A percentile compares a stretch with the other conserved stretches of the same genome.
Evolutionary conservation across 768 basidiomycete genomes (phyloP).

Genomic region (Lentinula edodes): DNA sequence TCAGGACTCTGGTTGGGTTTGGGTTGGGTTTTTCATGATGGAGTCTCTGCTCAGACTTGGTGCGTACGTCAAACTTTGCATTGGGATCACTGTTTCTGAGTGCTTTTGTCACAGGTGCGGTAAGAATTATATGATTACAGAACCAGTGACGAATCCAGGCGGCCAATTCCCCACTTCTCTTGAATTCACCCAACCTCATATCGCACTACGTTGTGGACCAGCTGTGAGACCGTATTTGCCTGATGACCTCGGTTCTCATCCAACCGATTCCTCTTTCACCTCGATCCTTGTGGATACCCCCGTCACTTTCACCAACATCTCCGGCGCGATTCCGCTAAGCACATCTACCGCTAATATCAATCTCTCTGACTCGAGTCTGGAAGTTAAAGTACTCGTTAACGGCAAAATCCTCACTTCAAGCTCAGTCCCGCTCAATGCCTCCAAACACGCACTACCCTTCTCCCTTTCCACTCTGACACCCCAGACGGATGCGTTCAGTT

Average conservation of each 20-base stretch:
- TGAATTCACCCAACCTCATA: constrained; percentile 33
- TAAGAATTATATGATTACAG: constrained; percentile 46
- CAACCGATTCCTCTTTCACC: constrained; percentile 25
- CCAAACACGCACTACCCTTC: constrained; percentile 44
- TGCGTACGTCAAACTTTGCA: not conserved
- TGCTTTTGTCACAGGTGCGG: not conserved
- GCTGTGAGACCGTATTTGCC: constrained; percentile 56
- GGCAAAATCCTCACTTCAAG: constrained; percentile 39
- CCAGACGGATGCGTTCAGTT: constrained; percentile 28
- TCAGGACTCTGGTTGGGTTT: not conserved
- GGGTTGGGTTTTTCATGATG: not conserved
- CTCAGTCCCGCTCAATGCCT: constrained; percentile 44
- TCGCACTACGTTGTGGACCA: constrained; percentile 54
- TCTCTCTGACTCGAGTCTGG: constrained; percentile 15
- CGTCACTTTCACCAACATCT: constrained; percentile 41
- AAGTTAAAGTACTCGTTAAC: constrained; percentile 40
- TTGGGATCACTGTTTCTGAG: too few species aligned
- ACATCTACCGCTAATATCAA: constrained; percentile 16
- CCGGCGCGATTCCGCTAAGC: constrained; percentile 38
- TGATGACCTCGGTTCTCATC: constrained; percentile 32
- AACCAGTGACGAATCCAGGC: constrained; percentile 37
- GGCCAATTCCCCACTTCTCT: constrained; percentile 41
- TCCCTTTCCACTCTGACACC: constrained; percentile 41
- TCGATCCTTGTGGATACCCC: constrained; percentile 50
- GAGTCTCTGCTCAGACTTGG: not conserved